Percentiles rank a stretch among this genome's conserved stretches.
phyloP scores from a whole-genome alignment of 371 early-diverging fungal genomes.

The Zychaea mexicana region DNA sequence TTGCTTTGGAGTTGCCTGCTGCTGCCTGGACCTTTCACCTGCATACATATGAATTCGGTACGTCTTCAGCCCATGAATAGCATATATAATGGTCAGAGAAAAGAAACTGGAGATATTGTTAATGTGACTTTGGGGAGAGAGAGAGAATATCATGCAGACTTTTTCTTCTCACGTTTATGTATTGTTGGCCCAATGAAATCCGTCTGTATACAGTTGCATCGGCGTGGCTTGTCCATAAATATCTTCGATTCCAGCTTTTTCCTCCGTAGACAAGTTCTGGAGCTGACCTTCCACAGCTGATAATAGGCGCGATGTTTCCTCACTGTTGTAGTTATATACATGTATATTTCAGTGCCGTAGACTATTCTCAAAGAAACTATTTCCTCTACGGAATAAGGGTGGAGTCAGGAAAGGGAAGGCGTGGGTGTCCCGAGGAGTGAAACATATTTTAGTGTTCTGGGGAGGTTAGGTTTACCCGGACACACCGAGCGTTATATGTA shows the following conservation, averaged over 20 bases:
- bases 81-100: too few species aligned
- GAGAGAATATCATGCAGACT: not conserved
- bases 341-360: too few species aligned
- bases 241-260: conserved; percentile 47
- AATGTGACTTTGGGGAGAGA: not conserved
- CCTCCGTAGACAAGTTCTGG: conserved; percentile 35
- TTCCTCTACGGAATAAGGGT: too few species aligned
- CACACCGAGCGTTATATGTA: conserved; percentile 20
- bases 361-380: too few species aligned
- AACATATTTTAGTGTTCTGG: not conserved
- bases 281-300: conserved; percentile 25
- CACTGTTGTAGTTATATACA: not conserved
- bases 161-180: not conserved
- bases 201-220: conserved; percentile 34
- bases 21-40: conserved; percentile 19
- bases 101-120: too few species aligned
- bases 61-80: conserved; percentile 21
- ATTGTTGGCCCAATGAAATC: conserved; percentile 55
- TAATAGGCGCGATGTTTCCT: not conserved
- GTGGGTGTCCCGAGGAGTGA: too few species aligned
- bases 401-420: not conserved
- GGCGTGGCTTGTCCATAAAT: conserved; percentile 52
- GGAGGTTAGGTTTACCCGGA: conserved; percentile 28
- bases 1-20: conserved; percentile 36
- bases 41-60: conserved; percentile 44